Conservation (phyloP, 2,329 filamentous ascomycete genomes). For the Epichloe coenophiala region DNA sequence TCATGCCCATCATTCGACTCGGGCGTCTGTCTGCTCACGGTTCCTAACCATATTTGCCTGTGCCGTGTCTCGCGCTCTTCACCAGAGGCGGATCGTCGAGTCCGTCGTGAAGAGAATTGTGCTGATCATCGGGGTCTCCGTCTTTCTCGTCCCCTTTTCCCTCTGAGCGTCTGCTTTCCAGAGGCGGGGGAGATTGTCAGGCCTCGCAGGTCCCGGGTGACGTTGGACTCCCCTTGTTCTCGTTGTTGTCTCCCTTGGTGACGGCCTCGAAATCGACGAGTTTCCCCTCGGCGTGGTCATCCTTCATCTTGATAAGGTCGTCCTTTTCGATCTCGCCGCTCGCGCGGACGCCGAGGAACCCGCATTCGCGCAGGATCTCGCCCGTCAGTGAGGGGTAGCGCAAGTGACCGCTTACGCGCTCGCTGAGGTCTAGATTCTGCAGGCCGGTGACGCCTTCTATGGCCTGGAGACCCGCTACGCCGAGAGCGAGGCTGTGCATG, state of each 20-base stretch:
- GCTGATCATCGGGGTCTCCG: background rate
- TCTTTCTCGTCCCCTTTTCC: too few species aligned
- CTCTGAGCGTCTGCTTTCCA: too few species aligned
- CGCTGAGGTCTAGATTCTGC: conserved; percentile 39
- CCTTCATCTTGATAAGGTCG: conserved; percentile 33
- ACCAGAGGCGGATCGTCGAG: conserved; percentile 16
- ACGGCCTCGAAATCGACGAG: conserved; percentile 17
- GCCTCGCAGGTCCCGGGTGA: conserved; percentile 15
- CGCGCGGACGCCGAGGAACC: conserved; percentile 33
- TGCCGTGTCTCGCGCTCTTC: conserved; percentile 6
- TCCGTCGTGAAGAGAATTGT: background rate
- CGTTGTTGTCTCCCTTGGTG: background rate
- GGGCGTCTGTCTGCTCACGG: too few species aligned
- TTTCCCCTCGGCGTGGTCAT: conserved; percentile 17
- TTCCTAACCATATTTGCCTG: too few species aligned
- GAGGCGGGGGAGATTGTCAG: conserved; percentile 14
- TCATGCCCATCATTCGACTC: too few species aligned
- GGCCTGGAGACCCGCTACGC: conserved; percentile 70
- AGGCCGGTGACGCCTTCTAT: conserved; percentile 55
- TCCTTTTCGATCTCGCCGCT: conserved; percentile 37
- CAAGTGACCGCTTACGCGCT: conserved; percentile 38
- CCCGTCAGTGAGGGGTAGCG: conserved; percentile 37
- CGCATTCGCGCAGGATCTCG: conserved; percentile 38
- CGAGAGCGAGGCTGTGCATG: conserved; percentile 67
- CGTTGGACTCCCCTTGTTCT: background rate